Conservation (phyloP, 1,284 basidiomycete species). For the Microbotryum violaceum region DNA sequence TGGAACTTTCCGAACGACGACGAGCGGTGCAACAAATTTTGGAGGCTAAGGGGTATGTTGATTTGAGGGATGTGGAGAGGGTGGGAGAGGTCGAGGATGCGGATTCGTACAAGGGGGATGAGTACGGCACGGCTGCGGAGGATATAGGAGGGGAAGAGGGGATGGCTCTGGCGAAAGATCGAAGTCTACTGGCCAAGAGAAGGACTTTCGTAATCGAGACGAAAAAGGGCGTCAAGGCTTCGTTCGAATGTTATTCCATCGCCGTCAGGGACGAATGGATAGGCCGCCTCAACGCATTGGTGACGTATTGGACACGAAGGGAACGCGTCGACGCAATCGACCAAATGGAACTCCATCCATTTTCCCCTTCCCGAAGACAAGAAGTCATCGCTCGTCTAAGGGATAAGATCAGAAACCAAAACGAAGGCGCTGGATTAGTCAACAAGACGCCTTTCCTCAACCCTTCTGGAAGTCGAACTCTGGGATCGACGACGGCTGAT, state of each 20-base stretch:
- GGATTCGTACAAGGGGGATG: background rate
- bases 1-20: constrained; percentile 12
- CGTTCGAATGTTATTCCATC: constrained; percentile 31
- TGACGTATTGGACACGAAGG: constrained; percentile 29
- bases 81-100: constrained; percentile 16
- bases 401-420: background rate
- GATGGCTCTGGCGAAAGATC: constrained; percentile 10
- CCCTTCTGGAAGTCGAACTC: too few relatives aligned
- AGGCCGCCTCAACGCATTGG: constrained; percentile 25
- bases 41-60: constrained; percentile 24
- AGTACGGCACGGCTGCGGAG: background rate
- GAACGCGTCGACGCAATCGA: constrained; percentile 29
- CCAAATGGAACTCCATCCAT: constrained; percentile 21
- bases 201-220: constrained; percentile 20
- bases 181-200: constrained; percentile 3
- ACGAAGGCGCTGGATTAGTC: too few relatives aligned
- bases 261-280: constrained; percentile 31
- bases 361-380: background rate
- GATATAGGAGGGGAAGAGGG: constrained; percentile 17
- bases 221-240: constrained; percentile 1
- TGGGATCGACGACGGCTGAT: too few relatives aligned
- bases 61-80: constrained; percentile 25
- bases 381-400: background rate
- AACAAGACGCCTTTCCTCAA: too few relatives aligned
- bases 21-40: constrained; percentile 20